These are phyloP conservation scores for Colletotrichum gloeosporioides DNA, from an alignment of 2,329 filamentous ascomycete species.

Conservation along the genomic window DNA sequence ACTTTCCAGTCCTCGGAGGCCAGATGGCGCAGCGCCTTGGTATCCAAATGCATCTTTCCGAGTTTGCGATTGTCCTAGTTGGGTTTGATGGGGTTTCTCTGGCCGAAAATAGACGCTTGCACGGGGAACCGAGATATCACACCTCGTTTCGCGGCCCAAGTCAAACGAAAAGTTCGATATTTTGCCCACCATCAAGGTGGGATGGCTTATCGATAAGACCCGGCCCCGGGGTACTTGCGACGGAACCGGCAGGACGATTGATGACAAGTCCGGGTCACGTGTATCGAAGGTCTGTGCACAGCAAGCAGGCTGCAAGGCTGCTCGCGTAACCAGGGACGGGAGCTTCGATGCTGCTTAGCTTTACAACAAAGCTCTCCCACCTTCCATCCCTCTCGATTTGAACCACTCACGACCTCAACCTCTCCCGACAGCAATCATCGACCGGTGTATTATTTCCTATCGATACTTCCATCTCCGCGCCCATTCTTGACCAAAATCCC, in stretches of 20 bases:
- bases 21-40: slow-evolving; percentile 91
- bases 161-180: neutral
- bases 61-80: neutral
- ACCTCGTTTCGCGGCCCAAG: neutral
- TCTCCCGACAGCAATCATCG: slow-evolving; percentile 1
- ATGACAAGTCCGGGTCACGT: neutral
- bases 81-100: neutral
- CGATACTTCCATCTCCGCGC: neutral
- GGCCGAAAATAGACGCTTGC: neutral
- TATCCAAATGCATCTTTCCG: slow-evolving; percentile 86
- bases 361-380: slow-evolving; percentile 40
- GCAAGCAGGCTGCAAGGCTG: slow-evolving; percentile 41
- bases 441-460: slow-evolving; percentile 5
- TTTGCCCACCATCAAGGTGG: slow-evolving; percentile 18
- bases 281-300: neutral
- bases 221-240: neutral
- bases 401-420: neutral
- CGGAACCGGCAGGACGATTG: neutral
- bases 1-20: slow-evolving; percentile 94
- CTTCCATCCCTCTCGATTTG: slow-evolving; percentile 37
- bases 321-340: slow-evolving; percentile 50
- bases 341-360: slow-evolving; percentile 33
- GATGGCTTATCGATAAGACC: slow-evolving; percentile 34
- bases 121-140: neutral
- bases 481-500: neutral